Percentiles rank a stretch among this genome's conserved stretches.
Evolutionary conservation across 2,329 filamentous ascomycete genomes (phyloP).

Genomic region (Coniochaeta prunicola): DNA sequence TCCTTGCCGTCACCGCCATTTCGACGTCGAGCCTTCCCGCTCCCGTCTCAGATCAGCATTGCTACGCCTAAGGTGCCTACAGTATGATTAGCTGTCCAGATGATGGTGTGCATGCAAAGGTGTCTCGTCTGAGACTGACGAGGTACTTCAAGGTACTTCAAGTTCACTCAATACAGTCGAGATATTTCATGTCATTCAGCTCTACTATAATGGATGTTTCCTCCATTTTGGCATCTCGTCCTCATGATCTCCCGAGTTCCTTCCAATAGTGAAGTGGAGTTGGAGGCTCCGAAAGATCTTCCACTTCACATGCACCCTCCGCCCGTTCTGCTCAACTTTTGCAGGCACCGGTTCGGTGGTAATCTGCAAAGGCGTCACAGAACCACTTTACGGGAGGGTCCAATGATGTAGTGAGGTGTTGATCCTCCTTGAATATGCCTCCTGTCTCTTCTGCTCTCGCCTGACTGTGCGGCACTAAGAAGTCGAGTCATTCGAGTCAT

Average conservation of each 20-base stretch:
- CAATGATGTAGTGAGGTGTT: slow-evolving; percentile 1
- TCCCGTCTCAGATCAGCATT: background rate
- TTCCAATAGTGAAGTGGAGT: background rate
- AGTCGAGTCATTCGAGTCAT: background rate
- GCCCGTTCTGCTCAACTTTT: background rate
- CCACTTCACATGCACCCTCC: background rate
- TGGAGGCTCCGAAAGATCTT: background rate
- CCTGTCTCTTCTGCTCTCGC: background rate
- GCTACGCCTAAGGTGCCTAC: too few species aligned
- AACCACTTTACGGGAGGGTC: background rate
- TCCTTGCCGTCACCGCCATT: background rate
- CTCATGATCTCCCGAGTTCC: background rate
- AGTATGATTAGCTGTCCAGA: too few species aligned
- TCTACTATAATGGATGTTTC: background rate
- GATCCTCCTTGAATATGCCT: background rate
- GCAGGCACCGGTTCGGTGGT: background rate
- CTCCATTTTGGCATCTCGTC: background rate
- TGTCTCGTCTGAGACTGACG: too few species aligned
- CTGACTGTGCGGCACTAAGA: background rate
- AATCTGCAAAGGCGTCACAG: background rate
- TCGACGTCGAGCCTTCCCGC: background rate
- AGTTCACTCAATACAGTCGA: background rate
- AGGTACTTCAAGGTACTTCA: too few species aligned
- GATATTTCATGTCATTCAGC: background rate
- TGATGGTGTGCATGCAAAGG: too few species aligned